Conservation (phyloP, 2,329 filamentous ascomycete species). For the Penicillium verrucosum region DNA sequence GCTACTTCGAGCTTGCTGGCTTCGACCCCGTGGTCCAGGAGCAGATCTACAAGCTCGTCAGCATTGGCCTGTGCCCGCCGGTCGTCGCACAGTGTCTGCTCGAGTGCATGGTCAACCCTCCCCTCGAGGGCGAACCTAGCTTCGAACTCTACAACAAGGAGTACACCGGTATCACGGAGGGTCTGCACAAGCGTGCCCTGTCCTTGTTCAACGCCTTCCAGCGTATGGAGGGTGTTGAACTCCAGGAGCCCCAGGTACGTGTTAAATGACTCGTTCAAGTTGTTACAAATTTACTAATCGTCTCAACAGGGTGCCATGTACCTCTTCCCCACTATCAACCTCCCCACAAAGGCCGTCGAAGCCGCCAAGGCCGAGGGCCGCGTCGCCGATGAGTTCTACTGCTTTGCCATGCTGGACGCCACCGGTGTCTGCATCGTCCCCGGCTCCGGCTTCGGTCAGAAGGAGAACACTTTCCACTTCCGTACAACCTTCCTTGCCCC, state of each 20-base stretch:
- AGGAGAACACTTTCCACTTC: slow-evolving; percentile 87
- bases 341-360: slow-evolving; percentile 71
- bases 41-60: slow-evolving; percentile 98
- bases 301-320: slow-evolving; percentile 82
- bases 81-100: slow-evolving; percentile 95
- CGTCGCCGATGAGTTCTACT: slow-evolving; percentile 88
- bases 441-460: slow-evolving; percentile 91
- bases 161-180: slow-evolving; percentile 76
- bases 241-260: slow-evolving; percentile 69
- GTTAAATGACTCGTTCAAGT: not conserved
- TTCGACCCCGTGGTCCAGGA: slow-evolving; percentile 82
- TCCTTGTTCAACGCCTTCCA: slow-evolving; percentile 88
- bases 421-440: slow-evolving; percentile 94
- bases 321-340: slow-evolving; percentile 89
- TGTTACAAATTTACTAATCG: slow-evolving; percentile 3
- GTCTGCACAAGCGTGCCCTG: slow-evolving; percentile 72
- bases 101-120: slow-evolving; percentile 97
- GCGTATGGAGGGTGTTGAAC: slow-evolving; percentile 94
- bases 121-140: slow-evolving; percentile 75
- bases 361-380: slow-evolving; percentile 72
- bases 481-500: slow-evolving; percentile 95
- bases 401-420: slow-evolving; percentile 81
- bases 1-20: slow-evolving; percentile 93
- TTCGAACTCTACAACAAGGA: slow-evolving; percentile 80
- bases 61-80: slow-evolving; percentile 92